Conservation (phyloP, 2,329 filamentous ascomycete species). For the Xylariaceae sp. region DNA sequence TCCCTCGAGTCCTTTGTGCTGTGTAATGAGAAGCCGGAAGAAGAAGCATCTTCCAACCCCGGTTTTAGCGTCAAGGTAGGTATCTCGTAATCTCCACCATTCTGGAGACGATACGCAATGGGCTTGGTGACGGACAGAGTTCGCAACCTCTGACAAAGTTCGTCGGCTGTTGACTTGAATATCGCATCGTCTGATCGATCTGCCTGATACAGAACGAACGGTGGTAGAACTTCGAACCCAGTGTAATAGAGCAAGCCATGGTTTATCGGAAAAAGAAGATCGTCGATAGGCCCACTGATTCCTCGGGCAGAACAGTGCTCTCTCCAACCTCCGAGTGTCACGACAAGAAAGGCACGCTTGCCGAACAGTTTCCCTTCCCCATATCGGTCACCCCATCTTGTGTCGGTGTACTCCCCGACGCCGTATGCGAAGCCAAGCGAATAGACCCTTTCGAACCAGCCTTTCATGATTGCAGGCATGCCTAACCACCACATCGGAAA, state of each 20-base stretch:
- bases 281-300: conserved; percentile 12
- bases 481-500: conserved; percentile 13
- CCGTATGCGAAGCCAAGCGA: conserved; percentile 7
- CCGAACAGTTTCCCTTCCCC: conserved; percentile 10
- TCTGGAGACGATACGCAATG: too few relatives aligned
- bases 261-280: conserved; percentile 7
- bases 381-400: conserved; percentile 1
- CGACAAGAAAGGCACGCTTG: conserved; percentile 6
- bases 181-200: conserved; percentile 3
- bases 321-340: not conserved
- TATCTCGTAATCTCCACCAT: too few relatives aligned
- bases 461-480: conserved; percentile 11
- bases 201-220: not conserved
- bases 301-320: conserved; percentile 10
- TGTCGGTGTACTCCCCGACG: not conserved
- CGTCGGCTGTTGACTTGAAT: not conserved
- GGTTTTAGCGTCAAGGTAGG: too few relatives aligned
- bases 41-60: too few relatives aligned
- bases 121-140: too few relatives aligned
- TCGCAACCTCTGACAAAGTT: conserved; percentile 6
- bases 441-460: conserved; percentile 11
- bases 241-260: conserved; percentile 11
- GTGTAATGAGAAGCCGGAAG: too few relatives aligned
- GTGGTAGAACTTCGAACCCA: conserved; percentile 6
- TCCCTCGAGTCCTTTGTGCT: too few relatives aligned